Evolutionary conservation across 345 rosid species (phyloP), one percentile per base, ranked within the genome.

Genomic region (Zanthoxylum bungeanum): DNA sequence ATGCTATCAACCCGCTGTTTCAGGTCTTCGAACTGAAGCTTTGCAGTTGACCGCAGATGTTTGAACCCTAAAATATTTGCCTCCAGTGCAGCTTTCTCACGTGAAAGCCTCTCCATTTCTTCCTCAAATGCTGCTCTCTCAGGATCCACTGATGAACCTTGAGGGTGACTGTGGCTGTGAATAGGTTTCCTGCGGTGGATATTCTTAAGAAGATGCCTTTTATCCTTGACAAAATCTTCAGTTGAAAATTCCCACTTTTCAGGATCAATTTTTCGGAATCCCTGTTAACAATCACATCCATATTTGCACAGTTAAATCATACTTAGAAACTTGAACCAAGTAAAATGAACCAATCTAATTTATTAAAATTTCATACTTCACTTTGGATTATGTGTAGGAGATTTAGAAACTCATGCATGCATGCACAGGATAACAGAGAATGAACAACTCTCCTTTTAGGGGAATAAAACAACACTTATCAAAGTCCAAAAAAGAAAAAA

Each of bases 191-290:
- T 83, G 34, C 96, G 80, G 76, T 85, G 89, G 79, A 95, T 95
- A 78, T 86, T 91, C 82, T 89, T 92, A 40, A 95, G 93, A 68
- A 89, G 93, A 87, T 91, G 97, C 87, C 83, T 90, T 73, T 89
- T 89, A 83, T 87, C 94, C 76, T 86, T 95, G 25, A 85, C 76
- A 77, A 95, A 92, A 24, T 87, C 98, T 59, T 95, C 98, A 80
- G 92, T 95, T 6, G 85, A 83, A 79, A 95, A 95, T 57, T 95
- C 98, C 99, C 99, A 95, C 73, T 69, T 87, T 82, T 95, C 96
- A 0, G 96, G 87, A 85, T 95, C 98, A 70, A 82, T 89, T 87
- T 95, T 95, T 40, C 93, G 83, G 53, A 95, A 95, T 24, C 99
- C 99, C 99, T 95, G 84, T 64, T 51, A 69, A 27, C 72, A 57